Conservation (phyloP, 176 grass and related monocot species). For the Tillandsia fasciculata region DNA sequence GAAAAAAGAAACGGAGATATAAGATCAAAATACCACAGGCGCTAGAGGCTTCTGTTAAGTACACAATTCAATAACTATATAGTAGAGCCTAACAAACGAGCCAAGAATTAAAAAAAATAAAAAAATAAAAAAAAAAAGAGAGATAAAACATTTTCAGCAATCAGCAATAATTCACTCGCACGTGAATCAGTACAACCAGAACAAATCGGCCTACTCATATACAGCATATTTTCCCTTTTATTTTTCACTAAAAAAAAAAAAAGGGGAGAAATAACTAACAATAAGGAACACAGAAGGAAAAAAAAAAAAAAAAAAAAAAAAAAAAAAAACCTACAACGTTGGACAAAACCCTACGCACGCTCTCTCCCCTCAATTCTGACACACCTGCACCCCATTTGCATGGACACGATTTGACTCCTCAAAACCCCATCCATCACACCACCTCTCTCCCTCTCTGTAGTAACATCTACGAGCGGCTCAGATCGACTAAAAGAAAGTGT, state of each 20-base stretch:
- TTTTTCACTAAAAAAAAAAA: too few relatives aligned
- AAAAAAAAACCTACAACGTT: constrained; percentile 23
- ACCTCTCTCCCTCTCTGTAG: not conserved
- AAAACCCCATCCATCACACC: constrained; percentile 15
- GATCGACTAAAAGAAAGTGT: not conserved
- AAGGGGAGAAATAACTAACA: too few relatives aligned
- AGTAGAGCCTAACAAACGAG: not conserved
- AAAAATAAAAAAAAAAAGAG: too few relatives aligned
- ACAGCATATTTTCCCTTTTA: too few relatives aligned
- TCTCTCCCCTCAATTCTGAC: constrained; percentile 50
- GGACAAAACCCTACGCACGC: constrained; percentile 51
- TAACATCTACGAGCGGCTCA: not conserved
- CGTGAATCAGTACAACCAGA: too few relatives aligned
- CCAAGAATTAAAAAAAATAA: not conserved
- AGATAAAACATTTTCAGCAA: not conserved
- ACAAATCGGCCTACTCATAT: too few relatives aligned
- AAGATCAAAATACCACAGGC: too few relatives aligned
- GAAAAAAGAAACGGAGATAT: too few relatives aligned
- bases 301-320: not conserved
- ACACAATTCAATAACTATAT: too few relatives aligned
- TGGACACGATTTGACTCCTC: constrained; percentile 92
- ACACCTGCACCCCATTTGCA: constrained; percentile 71
- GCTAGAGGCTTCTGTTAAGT: too few relatives aligned
- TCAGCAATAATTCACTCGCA: constrained; percentile 11
- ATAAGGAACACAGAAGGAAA: not conserved